Conservation (phyloP, 192 early-diverging fungal species). For the Chytriomyces sp. region DNA sequence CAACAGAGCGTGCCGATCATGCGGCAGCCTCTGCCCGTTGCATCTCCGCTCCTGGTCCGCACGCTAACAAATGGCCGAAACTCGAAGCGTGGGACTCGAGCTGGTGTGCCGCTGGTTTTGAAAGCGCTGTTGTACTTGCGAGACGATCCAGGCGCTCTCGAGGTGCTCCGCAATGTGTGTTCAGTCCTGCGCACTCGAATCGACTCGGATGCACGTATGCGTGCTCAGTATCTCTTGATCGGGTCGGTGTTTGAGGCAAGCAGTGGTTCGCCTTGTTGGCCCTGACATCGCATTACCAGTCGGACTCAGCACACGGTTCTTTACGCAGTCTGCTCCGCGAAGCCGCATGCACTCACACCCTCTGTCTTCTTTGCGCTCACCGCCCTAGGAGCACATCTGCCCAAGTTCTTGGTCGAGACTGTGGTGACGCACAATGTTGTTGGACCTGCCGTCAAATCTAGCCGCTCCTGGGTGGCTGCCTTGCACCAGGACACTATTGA, state of each 20-base stretch:
- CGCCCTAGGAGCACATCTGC: slow-evolving; percentile 6
- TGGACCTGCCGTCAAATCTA: neutral
- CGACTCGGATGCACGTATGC: slow-evolving; percentile 1
- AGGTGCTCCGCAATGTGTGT: slow-evolving; percentile 19
- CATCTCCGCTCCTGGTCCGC: too few species aligned
- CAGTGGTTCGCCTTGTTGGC: neutral
- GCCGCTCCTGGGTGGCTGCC: neutral
- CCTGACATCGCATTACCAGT: slow-evolving; percentile 8
- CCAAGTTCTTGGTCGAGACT: slow-evolving; percentile 20
- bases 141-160: slow-evolving; percentile 10
- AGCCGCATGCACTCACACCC: slow-evolving; percentile 18
- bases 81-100: neutral
- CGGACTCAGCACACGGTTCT: slow-evolving; percentile 18
- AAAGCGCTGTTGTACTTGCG: slow-evolving; percentile 19
- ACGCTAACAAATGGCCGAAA: too few species aligned
- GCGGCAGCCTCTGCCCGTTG: too few species aligned
- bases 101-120: slow-evolving; percentile 3
- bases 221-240: slow-evolving; percentile 8
- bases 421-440: neutral
- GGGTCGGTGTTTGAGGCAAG: neutral
- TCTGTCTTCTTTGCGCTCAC: slow-evolving; percentile 18
- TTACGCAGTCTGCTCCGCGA: neutral
- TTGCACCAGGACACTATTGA: slow-evolving; percentile 24
- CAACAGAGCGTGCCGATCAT: too few species aligned
- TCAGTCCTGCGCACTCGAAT: neutral